Base-by-base conservation (phyloP, 371 early-diverging fungal genomes). In the Mucor ambiguus region DNA sequence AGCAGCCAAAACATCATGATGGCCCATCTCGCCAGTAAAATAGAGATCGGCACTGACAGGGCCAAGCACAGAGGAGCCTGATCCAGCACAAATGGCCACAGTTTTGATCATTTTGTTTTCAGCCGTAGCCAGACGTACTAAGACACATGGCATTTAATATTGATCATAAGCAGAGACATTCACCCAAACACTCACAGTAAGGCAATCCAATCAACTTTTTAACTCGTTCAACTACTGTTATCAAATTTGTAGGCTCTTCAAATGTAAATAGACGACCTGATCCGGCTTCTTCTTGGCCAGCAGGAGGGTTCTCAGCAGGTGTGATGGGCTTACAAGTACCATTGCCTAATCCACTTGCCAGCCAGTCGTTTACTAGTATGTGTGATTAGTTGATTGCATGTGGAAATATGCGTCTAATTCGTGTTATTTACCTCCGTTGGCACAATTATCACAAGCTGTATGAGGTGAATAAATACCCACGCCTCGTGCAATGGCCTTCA, bases 381-480 rank as follows among this genome's bases (percentile, higher is more conserved):
- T 4, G n/a, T 44, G 49, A 54, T 49, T 38, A 14, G 48, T 63
- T 9, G 4, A 28, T 43, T 2, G n/a, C 56, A 43, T 28, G 44
- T n/a, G 37, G 37, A 29, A 29, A 41, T 43, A 16, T 28, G 11
- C 3, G 22, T 59, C 37, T 38, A 28, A 2, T 29, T 24, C 2
- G 24, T 24, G 72, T 57, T n/a, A n/a, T n/a, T n/a, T 82, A 87
- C 93, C 93, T 60, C 98, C 98, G 60, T 87, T 85, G 3, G 80
- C 75, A 60, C 90, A 87, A 66, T 85, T 88, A 78, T 99, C 99
- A 60, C 96, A 86, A 16, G 99, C 91, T 22, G 99, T 98, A 75
- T 99, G 99, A 56, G 99, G 99, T 22, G 93, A 94, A 81, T 93
- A 97, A 38, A 99, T 89, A 24, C 97, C 93, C 22, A 99, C 88